These are phyloP conservation scores for Solanum aculeatissimum DNA, from an alignment of 305 asterid genomes.

Conservation along the genomic window DNA sequence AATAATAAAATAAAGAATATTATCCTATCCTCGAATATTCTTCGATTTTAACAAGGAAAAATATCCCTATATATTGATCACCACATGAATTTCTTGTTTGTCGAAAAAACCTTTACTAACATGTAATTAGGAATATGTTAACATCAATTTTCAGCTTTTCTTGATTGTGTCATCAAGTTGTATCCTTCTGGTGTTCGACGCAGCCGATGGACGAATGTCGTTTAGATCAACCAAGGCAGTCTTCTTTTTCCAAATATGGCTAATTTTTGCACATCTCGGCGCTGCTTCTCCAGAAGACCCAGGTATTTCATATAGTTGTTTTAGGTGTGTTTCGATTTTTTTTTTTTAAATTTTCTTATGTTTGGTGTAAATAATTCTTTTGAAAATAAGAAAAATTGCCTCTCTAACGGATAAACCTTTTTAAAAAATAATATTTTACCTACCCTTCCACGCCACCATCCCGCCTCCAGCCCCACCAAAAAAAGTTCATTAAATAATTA, in stretches of 20 bases:
- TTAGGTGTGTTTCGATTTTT: too few species aligned
- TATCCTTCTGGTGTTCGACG: too few species aligned
- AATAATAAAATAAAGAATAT: constrained; percentile 12
- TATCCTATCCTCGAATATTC: constrained; percentile 10
- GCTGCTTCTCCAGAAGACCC: constrained; percentile 20
- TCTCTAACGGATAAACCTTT: too few species aligned
- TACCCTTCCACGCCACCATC: too few species aligned
- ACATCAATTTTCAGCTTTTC: not conserved
- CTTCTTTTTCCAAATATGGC: not conserved
- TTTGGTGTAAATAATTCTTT: too few species aligned
- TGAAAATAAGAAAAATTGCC: too few species aligned
- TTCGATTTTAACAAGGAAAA: constrained; percentile 19
- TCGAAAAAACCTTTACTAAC: not conserved
- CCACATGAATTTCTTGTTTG: not conserved
- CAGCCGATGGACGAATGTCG: too few species aligned
- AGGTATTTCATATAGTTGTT: constrained; percentile 9
- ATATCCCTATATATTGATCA: constrained; percentile 3
- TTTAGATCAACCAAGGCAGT: not conserved
- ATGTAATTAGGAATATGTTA: not conserved
- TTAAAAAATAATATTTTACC: too few species aligned
- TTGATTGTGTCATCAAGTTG: not conserved
- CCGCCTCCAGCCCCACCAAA: too few species aligned
- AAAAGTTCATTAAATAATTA: too few species aligned
- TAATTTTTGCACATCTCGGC: not conserved
- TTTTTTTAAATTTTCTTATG: too few species aligned